Evolutionary conservation across 2,329 filamentous ascomycete species (phyloP).

Genomic region (Nemania bipapillata): DNA sequence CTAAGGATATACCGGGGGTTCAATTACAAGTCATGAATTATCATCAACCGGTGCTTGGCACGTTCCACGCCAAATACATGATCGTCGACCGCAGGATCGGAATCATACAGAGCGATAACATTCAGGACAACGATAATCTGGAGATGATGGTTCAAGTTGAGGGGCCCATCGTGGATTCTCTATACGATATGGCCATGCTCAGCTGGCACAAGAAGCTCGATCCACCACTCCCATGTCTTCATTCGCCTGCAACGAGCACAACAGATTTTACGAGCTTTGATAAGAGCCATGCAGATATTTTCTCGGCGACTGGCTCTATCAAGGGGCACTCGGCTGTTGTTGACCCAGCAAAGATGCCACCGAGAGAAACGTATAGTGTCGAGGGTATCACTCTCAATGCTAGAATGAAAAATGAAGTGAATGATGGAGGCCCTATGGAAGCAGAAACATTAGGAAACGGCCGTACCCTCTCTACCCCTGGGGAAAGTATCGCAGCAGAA

Average conservation of each 20-base stretch:
- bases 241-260: slow-evolving; percentile 59
- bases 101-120: slow-evolving; percentile 80
- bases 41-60: slow-evolving; percentile 75
- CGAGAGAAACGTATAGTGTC: slow-evolving; percentile 28
- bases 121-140: slow-evolving; percentile 80
- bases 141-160: slow-evolving; percentile 84
- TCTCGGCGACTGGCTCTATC: slow-evolving; percentile 48
- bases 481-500: too few relatives aligned
- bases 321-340: slow-evolving; percentile 48
- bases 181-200: slow-evolving; percentile 79
- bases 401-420: too few relatives aligned
- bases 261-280: slow-evolving; percentile 44
- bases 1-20: slow-evolving; percentile 74
- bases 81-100: slow-evolving; percentile 78
- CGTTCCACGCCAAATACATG: slow-evolving; percentile 82
- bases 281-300: slow-evolving; percentile 45
- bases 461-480: too few relatives aligned
- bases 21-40: slow-evolving; percentile 79
- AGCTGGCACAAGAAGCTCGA: slow-evolving; percentile 74
- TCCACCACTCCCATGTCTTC: slow-evolving; percentile 67
- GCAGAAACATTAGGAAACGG: too few relatives aligned
- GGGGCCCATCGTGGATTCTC: slow-evolving; percentile 77
- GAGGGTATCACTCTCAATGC: not conserved
- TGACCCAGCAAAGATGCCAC: slow-evolving; percentile 44
- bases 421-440: too few relatives aligned